phyloP scores from a whole-genome alignment of 2,329 filamentous ascomycete species.

The Rugonectria rugulosa region DNA sequence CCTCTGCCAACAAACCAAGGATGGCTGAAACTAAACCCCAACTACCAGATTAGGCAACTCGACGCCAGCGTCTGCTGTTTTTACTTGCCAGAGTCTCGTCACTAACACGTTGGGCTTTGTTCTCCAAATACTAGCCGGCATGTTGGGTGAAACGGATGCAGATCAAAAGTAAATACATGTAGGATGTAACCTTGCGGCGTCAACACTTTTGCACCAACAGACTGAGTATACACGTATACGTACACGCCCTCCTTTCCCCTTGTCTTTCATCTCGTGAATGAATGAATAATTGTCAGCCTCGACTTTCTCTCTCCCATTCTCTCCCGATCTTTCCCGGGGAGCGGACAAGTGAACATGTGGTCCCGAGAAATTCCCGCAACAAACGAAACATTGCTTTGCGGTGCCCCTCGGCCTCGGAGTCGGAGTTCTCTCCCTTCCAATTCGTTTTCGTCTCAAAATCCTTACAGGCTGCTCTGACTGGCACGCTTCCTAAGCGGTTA shows the following conservation, averaged over 20 bases:
- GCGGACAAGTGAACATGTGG: no score
- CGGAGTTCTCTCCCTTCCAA: slow-evolving; percentile 1
- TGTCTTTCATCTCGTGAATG: slow-evolving; percentile 13
- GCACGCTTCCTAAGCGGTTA: slow-evolving; percentile 16
- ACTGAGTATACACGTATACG: neutral
- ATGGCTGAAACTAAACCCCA: neutral
- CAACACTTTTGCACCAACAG: neutral
- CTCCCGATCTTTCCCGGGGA: slow-evolving; percentile 27
- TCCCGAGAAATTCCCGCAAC: slow-evolving; percentile 36
- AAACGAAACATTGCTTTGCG: slow-evolving; percentile 36
- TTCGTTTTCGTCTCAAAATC: neutral
- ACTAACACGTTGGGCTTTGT: neutral
- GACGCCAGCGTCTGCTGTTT: neutral
- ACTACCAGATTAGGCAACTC: neutral
- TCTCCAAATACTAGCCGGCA: neutral
- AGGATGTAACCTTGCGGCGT: neutral
- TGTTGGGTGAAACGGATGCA: neutral
- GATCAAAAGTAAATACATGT: neutral
- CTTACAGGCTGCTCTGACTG: neutral
- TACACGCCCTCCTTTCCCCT: neutral
- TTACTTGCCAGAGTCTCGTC: neutral
- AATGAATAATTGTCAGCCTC: slow-evolving; percentile 17
- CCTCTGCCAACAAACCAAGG: neutral
- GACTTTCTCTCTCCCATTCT: neutral
- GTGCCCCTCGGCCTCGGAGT: slow-evolving; percentile 23